Base-by-base conservation (phyloP, 2,329 filamentous ascomycete genomes). In the Aspergillus sp. region DNA sequence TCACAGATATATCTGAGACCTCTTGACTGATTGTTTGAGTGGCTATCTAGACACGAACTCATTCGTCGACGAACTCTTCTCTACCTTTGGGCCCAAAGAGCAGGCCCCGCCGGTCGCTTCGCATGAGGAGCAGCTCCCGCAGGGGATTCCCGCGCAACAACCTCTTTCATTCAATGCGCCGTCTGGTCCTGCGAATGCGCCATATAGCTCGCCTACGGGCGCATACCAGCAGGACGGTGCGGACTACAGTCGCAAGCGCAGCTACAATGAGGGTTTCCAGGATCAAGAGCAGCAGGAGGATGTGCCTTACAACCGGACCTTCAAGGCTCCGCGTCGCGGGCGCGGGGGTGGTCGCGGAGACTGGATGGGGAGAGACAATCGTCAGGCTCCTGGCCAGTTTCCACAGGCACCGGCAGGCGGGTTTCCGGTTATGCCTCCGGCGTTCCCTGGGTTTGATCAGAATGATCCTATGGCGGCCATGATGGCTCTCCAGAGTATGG, bases 51-150 rank as follows among this genome's bases (percentile, higher is more conserved):
- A 78, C 52, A 77, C 78, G 0, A 61, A 63, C 3, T 49, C 64
- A 3, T 82, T 83, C 50, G 79, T 83, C 9, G 71, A 80, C 49
- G 77, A 81, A 48, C 69, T 82, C 39, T 76, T 83, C 53, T 53
- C 63, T 17, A 74, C 72, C 4, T 74, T 82, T 50, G 69, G 69
- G 44, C 69, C 66, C 13, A 78, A 75, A 51, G 67, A 70, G 33
- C 52, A 59, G 30, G 50, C 67, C 19, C 55, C 59, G 37, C 44
- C 63, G 22, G 49, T 54, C 43, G 45, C 55, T 25, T 43, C 60
- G 30, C 55, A 53, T 45, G 53, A 55, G 45, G 61, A 53, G 46
- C 63, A 60, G 33, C 50, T 43, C 37, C 50, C 52, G 7, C 55
- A 56, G 51, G 58, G 48, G 46, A 58, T 47, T 48, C 54, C 57